Evolutionary conservation across 495 filamentous ascomycete species (phyloP), one percentile per base, ranked within the genome.

Genomic region (Xylaria sp.): DNA sequence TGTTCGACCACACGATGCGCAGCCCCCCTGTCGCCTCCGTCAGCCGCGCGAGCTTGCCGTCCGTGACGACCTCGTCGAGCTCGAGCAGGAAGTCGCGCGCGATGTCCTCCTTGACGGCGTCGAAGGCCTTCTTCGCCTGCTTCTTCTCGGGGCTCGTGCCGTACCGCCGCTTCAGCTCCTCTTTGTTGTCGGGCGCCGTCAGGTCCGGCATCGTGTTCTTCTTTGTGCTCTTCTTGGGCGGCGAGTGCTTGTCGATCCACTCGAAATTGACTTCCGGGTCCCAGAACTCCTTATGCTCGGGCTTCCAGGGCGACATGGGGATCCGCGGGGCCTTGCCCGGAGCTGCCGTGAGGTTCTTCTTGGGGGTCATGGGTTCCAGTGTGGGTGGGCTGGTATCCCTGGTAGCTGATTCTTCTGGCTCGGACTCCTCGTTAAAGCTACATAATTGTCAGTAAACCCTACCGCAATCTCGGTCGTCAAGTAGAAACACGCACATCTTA

Each of bases 211-310:
- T 26, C 40, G 15, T 11, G 44, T 43, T 68, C 40, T 73, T 75
- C 71, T 73, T 68, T 72, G 79, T 37, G 74, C 79, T 61, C 37
- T 81, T 76, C 71, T 93, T 93, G 40, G 83, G 81, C 0, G 92
- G 90, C 8, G 93, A 92, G 79, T 94, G 89, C 69, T 91, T 80
- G 71, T 97, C 93, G 73, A 93, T 91, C 94, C 93, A 97, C 67
- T 88, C 88, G 79, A 95, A 92, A 71, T 92, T 89, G 15, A 87
- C 80, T 35, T 90, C 91, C 70, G 90, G 87, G 67, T 85, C 87
- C 95, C 95, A 97, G 80, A 97, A 97, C 15, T 88, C 87, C 74
- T 96, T 93, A 33, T 89, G 85, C 64, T 86, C 91, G 53, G 90
- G 90, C 55, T 90, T 87, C 75, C 92, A 87, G 0, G 82, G 79